Base-by-base conservation (phyloP, 257 asterid species). In the Solanum paucissectum region DNA sequence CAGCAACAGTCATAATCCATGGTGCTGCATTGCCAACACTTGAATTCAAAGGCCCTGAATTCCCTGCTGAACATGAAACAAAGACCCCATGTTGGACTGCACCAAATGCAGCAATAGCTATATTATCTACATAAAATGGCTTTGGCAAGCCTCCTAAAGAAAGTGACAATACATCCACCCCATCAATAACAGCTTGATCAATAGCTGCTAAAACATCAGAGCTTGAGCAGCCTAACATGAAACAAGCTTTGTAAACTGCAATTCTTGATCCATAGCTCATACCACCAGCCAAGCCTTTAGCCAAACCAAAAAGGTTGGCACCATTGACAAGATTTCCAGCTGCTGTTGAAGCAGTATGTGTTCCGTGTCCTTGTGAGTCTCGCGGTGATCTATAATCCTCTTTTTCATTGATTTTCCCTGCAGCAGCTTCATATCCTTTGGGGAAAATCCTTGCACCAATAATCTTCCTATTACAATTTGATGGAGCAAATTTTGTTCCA, bases 1-100 rank as follows among this genome's bases (percentile, higher is more conserved):
- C 98, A 16, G 93, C 98, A 71, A 95, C 98, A 1, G 99, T 95
- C 86, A 90, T 91, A 42, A 96, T 88, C 99, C 99, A 96, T 1
- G 99, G 99, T 2, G 99, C 96, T 25, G 72, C 82, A 58, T 95
- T 96, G 83, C 91, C 87, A 5, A 93, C 93, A 1, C 92, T 86
- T n/a, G 95, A 93, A 33, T 23, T 83, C 1, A 18, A 29, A 5
- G 99, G 98, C 4, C 99, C 98, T 1, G 93, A 89, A 79, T 95
- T 96, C 5, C 98, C 96, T 18, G 95, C 98, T 16, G 98, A 95
- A 83, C 88, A 87, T 1, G 94, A 87, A 76, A 94, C 92, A 40
- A 92, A 86, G 14, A 95, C 90, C 4, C 98, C 98, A 2, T 92
- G 91, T 68, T 72, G 88, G 23, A 90, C 52, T 2, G 99, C 99